Evolutionary conservation across 202 grass and related monocot genomes (phyloP).

Genomic region (Bolboschoenoplectus hybrid): DNA sequence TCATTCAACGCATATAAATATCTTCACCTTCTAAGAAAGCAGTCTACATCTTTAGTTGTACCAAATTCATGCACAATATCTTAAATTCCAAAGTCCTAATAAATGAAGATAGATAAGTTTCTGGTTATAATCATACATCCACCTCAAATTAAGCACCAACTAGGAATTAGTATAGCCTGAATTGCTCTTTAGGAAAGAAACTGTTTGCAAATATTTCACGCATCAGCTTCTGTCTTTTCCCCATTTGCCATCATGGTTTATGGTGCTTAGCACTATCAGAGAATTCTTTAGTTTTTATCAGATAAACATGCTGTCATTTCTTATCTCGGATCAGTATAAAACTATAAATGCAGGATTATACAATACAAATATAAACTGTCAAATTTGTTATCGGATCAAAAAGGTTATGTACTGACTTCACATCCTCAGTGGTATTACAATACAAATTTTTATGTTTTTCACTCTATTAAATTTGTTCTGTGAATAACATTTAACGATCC

Average conservation of each 20-base stretch:
- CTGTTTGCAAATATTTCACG: background rate
- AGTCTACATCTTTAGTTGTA: background rate
- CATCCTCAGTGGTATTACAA: too few species aligned
- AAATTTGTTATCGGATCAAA: too few species aligned
- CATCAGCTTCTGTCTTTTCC: background rate
- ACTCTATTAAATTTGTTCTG: too few species aligned
- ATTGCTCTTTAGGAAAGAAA: background rate
- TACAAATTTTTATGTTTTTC: too few species aligned
- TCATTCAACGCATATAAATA: background rate
- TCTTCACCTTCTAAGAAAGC: background rate
- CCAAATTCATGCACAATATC: background rate
- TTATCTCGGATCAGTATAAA: background rate
- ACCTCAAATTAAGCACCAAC: background rate
- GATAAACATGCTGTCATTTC: background rate
- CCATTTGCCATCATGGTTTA: background rate
- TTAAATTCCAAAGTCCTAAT: background rate
- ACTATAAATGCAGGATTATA: too few species aligned
- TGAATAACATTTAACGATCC: too few species aligned
- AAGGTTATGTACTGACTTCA: too few species aligned
- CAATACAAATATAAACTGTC: too few species aligned
- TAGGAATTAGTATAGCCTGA: background rate
- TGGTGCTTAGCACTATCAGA: background rate
- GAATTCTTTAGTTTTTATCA: background rate
- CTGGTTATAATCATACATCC: background rate
- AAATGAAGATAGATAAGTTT: slow-evolving; percentile 7